Evolutionary conservation across 2,329 filamentous ascomycete species (phyloP).

Genomic region (Aspergillus amoenus): DNA sequence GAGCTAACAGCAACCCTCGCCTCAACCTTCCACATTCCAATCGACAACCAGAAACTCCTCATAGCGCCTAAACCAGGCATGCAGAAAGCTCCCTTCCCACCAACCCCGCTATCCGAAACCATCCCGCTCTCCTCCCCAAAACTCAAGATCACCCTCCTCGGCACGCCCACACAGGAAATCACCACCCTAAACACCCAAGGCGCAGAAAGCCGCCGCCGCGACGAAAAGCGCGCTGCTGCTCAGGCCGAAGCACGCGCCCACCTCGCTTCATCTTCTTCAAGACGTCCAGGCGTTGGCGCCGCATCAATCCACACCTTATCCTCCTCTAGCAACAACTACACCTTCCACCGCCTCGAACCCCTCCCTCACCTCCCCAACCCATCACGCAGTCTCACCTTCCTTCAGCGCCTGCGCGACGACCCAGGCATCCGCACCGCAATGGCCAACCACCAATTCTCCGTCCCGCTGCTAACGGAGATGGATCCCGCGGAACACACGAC

Average conservation of each 20-base stretch:
- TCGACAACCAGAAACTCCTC: constrained; percentile 46
- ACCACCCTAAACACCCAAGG: constrained; percentile 41
- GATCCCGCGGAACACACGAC: constrained; percentile 81
- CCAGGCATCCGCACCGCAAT: constrained; percentile 82
- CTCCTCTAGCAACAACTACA: constrained; percentile 66
- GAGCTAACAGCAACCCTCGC: constrained; percentile 40
- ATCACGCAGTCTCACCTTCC: constrained; percentile 66
- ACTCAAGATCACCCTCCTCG: constrained; percentile 49
- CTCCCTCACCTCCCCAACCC: constrained; percentile 76
- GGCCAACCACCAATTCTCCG: constrained; percentile 79
- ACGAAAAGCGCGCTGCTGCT: constrained; percentile 30
- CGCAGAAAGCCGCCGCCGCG: constrained; percentile 25
- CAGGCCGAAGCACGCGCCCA: constrained; percentile 20
- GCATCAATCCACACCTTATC: constrained; percentile 26
- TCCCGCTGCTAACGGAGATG: constrained; percentile 91
- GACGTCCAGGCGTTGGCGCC: constrained; percentile 12
- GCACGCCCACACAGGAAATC: constrained; percentile 44
- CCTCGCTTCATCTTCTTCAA: neutral
- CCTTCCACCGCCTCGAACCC: constrained; percentile 75
- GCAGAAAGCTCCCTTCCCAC: constrained; percentile 45
- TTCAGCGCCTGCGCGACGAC: constrained; percentile 76
- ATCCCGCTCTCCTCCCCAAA: constrained; percentile 37
- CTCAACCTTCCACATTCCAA: constrained; percentile 37
- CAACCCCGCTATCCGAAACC: constrained; percentile 33
- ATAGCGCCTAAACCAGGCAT: constrained; percentile 50